A percentile compares a stretch with the other conserved stretches of the same genome.
phyloP scores from a whole-genome alignment of 768 basidiomycete species.

The Hygrophoropsis aurantiaca region DNA sequence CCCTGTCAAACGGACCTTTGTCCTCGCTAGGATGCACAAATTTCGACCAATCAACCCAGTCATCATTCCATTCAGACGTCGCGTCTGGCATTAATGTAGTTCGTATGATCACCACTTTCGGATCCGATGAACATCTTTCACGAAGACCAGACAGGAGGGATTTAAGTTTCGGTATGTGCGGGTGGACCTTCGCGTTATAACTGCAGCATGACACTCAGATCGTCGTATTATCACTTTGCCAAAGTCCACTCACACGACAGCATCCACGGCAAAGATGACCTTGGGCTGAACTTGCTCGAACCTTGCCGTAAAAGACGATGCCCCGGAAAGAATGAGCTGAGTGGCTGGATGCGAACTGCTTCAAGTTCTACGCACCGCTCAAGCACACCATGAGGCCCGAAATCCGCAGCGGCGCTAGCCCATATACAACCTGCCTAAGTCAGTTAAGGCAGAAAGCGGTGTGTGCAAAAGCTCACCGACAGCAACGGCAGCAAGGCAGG shows the following conservation, averaged over 20 bases:
- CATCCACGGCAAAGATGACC: slow-evolving; percentile 71
- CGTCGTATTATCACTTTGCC: background rate
- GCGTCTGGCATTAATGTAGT: slow-evolving; percentile 33
- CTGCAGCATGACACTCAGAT: slow-evolving; percentile 30
- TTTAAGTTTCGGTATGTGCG: slow-evolving; percentile 64
- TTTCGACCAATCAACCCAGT: slow-evolving; percentile 55
- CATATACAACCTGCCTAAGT: slow-evolving; percentile 58
- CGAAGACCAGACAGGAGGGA: slow-evolving; percentile 53
- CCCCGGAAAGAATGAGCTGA: too few relatives aligned
- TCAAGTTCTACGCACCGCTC: slow-evolving; percentile 51
- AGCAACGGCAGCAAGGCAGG: slow-evolving; percentile 67
- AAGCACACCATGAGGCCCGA: slow-evolving; percentile 74
- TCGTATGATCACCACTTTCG: slow-evolving; percentile 60
- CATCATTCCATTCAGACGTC: slow-evolving; percentile 39
- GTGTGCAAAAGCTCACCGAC: slow-evolving; percentile 38
- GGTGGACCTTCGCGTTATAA: slow-evolving; percentile 71
- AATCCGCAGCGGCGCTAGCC: slow-evolving; percentile 81
- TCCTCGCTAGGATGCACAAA: slow-evolving; percentile 54
- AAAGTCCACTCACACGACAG: slow-evolving; percentile 54
- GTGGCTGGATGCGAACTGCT: too few relatives aligned
- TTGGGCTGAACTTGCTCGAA: slow-evolving; percentile 79
- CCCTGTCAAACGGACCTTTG: slow-evolving; percentile 40
- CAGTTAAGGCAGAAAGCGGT: background rate
- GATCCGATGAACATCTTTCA: slow-evolving; percentile 32
- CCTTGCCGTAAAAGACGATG: too few relatives aligned